Conservation (phyloP, 805 yeast genomes). For the Ogataea pilisensis region DNA sequence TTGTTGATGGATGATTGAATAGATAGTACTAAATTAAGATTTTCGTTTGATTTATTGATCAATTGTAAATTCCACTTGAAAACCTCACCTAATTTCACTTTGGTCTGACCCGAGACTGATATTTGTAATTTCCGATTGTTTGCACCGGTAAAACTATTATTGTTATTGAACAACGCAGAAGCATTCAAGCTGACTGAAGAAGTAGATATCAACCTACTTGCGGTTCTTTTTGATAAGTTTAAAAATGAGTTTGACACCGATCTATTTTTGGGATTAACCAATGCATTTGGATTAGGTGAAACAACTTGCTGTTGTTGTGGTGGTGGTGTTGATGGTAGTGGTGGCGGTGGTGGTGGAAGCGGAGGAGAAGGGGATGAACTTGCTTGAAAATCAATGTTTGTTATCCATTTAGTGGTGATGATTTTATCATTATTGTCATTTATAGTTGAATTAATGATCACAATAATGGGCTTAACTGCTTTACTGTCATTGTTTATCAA, state of each 20-base stretch:
- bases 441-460: constrained; percentile 19
- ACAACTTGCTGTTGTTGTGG: no score
- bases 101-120: constrained; percentile 59
- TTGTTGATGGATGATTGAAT: constrained; percentile 35
- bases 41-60: constrained; percentile 51
- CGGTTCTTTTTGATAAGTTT: constrained; percentile 18
- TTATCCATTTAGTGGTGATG: constrained; percentile 34
- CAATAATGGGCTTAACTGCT: constrained; percentile 24
- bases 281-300: constrained; percentile 25
- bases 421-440: constrained; percentile 9
- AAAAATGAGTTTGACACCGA: constrained; percentile 15
- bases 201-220: constrained; percentile 17
- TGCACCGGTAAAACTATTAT: not conserved
- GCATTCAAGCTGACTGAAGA: constrained; percentile 21
- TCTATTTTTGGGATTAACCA: constrained; percentile 7
- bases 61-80: constrained; percentile 64
- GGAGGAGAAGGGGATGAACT: constrained; percentile 2
- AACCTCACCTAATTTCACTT: constrained; percentile 54
- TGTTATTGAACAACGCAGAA: not conserved
- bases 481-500: constrained; percentile 25
- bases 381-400: constrained; percentile 31
- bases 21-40: constrained; percentile 49
- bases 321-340: constrained; percentile 1
- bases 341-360: constrained; percentile 3
- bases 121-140: constrained; percentile 37